These are phyloP conservation scores for Colletotrichum sp. DNA, from an alignment of 2,329 filamentous ascomycete genomes.

Conservation along the genomic window DNA sequence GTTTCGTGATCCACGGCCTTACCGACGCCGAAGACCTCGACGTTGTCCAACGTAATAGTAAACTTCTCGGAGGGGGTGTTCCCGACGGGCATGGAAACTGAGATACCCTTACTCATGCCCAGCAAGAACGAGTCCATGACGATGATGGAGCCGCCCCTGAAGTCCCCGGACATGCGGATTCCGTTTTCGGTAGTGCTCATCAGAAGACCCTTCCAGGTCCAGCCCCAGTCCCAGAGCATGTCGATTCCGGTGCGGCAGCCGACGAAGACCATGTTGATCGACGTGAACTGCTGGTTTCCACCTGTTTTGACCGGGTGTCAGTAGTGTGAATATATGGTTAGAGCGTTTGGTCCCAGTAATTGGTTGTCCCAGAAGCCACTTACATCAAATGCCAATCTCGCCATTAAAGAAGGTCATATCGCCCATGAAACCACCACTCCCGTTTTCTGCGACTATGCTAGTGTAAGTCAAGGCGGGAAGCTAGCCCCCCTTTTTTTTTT, in stretches of 20 bases:
- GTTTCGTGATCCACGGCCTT: neutral
- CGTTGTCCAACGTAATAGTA: neutral
- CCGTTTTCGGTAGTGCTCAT: neutral
- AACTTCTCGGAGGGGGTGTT: neutral
- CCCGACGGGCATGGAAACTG: neutral
- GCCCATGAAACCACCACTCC: constrained; percentile 47
- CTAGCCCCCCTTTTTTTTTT: neutral
- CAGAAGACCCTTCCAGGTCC: constrained; percentile 45
- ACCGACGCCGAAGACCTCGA: neutral
- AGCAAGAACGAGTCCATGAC: neutral
- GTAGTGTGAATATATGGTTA: neutral
- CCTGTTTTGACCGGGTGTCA: constrained; percentile 32
- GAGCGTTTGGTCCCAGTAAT: neutral
- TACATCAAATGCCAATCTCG: constrained; percentile 52
- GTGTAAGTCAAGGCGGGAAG: neutral
- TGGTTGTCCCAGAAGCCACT: neutral
- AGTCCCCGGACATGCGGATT: neutral
- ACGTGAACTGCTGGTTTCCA: constrained; percentile 73
- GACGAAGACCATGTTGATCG: constrained; percentile 70
- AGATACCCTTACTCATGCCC: neutral
- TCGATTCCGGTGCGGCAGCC: constrained; percentile 68
- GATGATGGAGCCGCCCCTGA: neutral
- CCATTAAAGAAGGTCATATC: constrained; percentile 70
- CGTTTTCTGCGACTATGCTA: constrained; percentile 27
- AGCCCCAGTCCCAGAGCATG: constrained; percentile 78